These are phyloP conservation scores for Arthrinium phaeospermum DNA, from an alignment of 2,329 filamentous ascomycete genomes.

Conservation along the genomic window DNA sequence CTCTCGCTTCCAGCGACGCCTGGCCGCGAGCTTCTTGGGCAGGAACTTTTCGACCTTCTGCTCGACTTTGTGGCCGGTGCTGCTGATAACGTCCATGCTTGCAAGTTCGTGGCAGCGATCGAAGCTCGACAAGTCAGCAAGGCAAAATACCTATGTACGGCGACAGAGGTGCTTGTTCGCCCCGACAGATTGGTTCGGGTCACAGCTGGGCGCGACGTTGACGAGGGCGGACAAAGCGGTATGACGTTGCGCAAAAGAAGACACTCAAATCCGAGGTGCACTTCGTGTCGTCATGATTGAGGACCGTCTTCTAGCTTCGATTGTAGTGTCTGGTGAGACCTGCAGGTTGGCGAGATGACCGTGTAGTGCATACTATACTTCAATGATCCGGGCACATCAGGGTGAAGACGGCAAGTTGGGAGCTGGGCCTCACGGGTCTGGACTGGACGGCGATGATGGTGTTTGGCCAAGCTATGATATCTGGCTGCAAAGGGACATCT, in stretches of 20 bases:
- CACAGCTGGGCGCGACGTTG: neutral
- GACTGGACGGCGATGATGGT: neutral
- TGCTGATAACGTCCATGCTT: slow-evolving; percentile 28
- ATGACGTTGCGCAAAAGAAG: neutral
- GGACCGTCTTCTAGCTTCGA: neutral
- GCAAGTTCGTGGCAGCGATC: neutral
- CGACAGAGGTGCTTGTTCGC: neutral
- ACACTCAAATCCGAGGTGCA: neutral
- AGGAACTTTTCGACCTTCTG: slow-evolving; percentile 61
- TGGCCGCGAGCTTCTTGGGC: slow-evolving; percentile 55
- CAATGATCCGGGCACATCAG: neutral
- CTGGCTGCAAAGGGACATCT: neutral
- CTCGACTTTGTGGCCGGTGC: slow-evolving; percentile 44
- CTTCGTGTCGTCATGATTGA: slow-evolving; percentile 4
- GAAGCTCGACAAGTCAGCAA: neutral
- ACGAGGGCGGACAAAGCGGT: neutral
- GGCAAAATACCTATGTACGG: slow-evolving; percentile 4
- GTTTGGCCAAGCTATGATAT: neutral
- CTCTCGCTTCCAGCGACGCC: slow-evolving; percentile 53
- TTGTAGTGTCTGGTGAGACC: slow-evolving; percentile 3
- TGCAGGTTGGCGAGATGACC: neutral
- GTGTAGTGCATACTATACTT: neutral
- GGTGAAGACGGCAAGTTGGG: neutral
- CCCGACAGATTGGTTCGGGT: neutral
- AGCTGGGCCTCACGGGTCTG: neutral